Evolutionary conservation across 2,329 filamentous ascomycete genomes (phyloP), one percentile per base, ranked within the genome.

Genomic region (Verticillium longisporum): DNA sequence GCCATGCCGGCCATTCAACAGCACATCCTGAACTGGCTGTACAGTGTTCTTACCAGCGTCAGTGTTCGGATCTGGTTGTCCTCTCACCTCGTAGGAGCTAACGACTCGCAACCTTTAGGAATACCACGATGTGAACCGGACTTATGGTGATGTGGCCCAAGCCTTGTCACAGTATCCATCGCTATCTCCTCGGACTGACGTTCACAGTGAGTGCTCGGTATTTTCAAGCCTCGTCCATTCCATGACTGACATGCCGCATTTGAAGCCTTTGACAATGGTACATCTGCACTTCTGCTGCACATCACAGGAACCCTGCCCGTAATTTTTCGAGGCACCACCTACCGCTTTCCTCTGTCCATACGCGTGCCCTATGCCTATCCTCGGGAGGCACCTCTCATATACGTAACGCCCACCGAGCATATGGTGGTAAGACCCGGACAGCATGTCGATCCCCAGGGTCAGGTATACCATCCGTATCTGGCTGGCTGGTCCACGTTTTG

Each of bases 281-380:
- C 84, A 66, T 94, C 92, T 13, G 91, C 92, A 57, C 85, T 99
- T 34, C 88, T 99, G 60, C 81, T 99, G 57, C 90, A 91, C 67
- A 83, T 99, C 59, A 86, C 87, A 45, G 95, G 95, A 66, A 98
- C 93, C 3, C 77, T 99, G 41, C 93, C 95, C n/a, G 93, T 96
- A 62, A 81, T 84, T 67, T 99, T 98, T 77, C 88, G 94, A 69
- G 94, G 93, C 70, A 88, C 86, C 33, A 90, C 88, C 4, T 99
- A 98, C 75, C 86, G 91, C 66, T 98, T 98, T 69, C 95, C 95
- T 26, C 80, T 99, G 66, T 90, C 91, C 64, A 76, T 98, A 83
- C 98, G 95, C 94, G 82, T 98, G 55, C 95, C 95, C 4, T 91
- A 96, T 71, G 85, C 87, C 60, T 99, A 98, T 72, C 95, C 95